Conservation (phyloP, 371 early-diverging fungal species). For the Rhizopus arrhizus region DNA sequence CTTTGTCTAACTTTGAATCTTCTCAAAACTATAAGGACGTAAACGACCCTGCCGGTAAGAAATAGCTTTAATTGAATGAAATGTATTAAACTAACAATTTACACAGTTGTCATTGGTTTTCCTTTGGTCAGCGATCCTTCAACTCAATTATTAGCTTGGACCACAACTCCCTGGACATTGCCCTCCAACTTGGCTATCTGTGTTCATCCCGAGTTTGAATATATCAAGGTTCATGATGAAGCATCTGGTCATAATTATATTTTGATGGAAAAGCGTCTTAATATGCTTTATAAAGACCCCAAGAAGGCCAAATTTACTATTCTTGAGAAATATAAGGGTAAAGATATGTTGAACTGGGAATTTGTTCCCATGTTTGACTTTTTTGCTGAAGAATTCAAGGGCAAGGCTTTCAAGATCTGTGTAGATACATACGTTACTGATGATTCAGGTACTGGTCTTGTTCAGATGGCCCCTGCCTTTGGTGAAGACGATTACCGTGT, state of each 20-base stretch:
- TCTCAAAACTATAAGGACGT: conserved; percentile 99
- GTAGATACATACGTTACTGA: conserved; percentile 95
- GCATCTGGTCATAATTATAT: conserved; percentile 82
- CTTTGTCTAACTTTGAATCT: conserved; percentile 99
- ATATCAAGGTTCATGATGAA: conserved; percentile 91
- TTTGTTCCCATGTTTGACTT: conserved; percentile 94
- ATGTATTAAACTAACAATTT: not conserved
- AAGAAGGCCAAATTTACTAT: conserved; percentile 94
- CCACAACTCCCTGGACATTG: conserved; percentile 99
- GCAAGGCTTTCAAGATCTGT: conserved; percentile 87
- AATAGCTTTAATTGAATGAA: conserved; percentile 2
- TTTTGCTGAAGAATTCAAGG: conserved; percentile 74
- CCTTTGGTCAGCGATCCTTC: conserved; percentile 84
- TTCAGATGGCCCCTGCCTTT: conserved; percentile 99
- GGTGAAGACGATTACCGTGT: conserved; percentile 99
- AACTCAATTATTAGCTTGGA: conserved; percentile 95
- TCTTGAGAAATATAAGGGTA: conserved; percentile 81
- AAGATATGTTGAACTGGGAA: conserved; percentile 86
- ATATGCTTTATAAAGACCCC: conserved; percentile 89
- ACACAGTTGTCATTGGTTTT: conserved; percentile 90
- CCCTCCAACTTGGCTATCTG: conserved; percentile 96
- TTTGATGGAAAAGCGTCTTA: conserved; percentile 84
- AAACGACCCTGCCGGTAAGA: conserved; percentile 89
- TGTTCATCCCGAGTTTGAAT: conserved; percentile 94
- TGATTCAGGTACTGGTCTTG: conserved; percentile 99